Evolutionary conservation across 208 protist species (phyloP).

Genomic region (Wallacemonas sp.): DNA sequence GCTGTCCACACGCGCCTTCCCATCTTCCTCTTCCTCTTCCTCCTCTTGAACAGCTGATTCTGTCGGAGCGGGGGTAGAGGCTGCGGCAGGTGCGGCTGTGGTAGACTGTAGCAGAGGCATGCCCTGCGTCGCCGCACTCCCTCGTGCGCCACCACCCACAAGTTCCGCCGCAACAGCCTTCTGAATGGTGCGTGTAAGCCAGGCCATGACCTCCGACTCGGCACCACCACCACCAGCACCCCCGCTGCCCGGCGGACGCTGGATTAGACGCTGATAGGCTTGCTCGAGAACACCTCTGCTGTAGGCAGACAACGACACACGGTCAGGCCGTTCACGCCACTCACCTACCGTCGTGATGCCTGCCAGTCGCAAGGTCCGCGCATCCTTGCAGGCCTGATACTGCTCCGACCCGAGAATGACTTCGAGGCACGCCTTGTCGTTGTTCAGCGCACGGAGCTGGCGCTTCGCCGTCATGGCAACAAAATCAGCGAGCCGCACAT

Average conservation of each 20-base stretch:
- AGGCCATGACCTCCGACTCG: conserved; percentile 63
- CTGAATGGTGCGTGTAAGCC: conserved; percentile 77
- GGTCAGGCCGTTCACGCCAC: conserved; percentile 76
- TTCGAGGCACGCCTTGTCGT: conserved; percentile 50
- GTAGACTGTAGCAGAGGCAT: conserved; percentile 16
- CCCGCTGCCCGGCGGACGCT: conserved; percentile 16
- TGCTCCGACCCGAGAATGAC: conserved; percentile 57
- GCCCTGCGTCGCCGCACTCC: not conserved
- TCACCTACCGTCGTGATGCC: conserved; percentile 66
- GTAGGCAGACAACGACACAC: conserved; percentile 62
- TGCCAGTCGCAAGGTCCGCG: conserved; percentile 58
- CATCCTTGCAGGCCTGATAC: conserved; percentile 67
- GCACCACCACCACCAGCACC: not conserved
- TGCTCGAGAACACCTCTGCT: conserved; percentile 62
- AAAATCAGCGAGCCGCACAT: conserved; percentile 69
- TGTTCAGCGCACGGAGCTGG: conserved; percentile 55
- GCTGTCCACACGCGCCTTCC: not conserved
- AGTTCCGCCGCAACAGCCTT: conserved; percentile 80
- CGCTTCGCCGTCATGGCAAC: conserved; percentile 62
- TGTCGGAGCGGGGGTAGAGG: not conserved
- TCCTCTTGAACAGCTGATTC: no score
- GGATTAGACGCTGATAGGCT: conserved; percentile 38
- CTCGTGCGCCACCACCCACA: conserved; percentile 25
- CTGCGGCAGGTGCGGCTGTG: not conserved
- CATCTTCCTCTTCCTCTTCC: not conserved